A percentile compares a stretch with the other conserved stretches of the same genome.
These are phyloP conservation scores for Royoungia palumana DNA, from an alignment of 768 basidiomycete species.

Conservation along the genomic window DNA sequence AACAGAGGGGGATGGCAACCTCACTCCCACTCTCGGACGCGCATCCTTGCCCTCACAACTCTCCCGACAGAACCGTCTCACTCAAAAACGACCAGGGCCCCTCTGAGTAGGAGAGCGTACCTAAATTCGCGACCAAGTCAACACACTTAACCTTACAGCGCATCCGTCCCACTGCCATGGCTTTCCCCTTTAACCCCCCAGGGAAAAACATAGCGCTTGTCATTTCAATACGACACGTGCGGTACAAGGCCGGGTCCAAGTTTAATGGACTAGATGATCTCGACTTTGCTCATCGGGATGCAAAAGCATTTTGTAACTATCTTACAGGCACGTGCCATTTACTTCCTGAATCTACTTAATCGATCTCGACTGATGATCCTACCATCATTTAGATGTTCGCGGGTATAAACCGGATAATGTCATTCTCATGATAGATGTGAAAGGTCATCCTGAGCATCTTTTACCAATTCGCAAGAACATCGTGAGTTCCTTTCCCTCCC, in stretches of 20 bases:
- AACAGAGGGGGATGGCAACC: too few relatives aligned
- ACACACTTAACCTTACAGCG: too few relatives aligned
- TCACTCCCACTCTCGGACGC: too few relatives aligned
- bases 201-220: slow-evolving; percentile 21
- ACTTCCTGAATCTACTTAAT: background rate
- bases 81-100: too few relatives aligned
- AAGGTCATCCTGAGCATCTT: slow-evolving; percentile 21
- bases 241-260: background rate
- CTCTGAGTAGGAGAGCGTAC: too few relatives aligned
- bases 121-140: too few relatives aligned
- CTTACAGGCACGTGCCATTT: slow-evolving; percentile 15
- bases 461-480: slow-evolving; percentile 46
- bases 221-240: slow-evolving; percentile 13
- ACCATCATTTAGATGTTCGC: slow-evolving; percentile 29
- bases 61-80: too few relatives aligned
- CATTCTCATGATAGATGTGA: slow-evolving; percentile 41
- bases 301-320: slow-evolving; percentile 2
- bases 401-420: slow-evolving; percentile 40
- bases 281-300: slow-evolving; percentile 20
- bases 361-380: background rate
- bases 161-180: background rate
- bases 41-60: too few relatives aligned
- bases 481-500: slow-evolving; percentile 27
- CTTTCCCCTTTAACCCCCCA: background rate
- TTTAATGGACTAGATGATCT: slow-evolving; percentile 7